Conservation (phyloP, 2,329 filamentous ascomycete genomes). For the Pseudogymnoascus sp. region DNA sequence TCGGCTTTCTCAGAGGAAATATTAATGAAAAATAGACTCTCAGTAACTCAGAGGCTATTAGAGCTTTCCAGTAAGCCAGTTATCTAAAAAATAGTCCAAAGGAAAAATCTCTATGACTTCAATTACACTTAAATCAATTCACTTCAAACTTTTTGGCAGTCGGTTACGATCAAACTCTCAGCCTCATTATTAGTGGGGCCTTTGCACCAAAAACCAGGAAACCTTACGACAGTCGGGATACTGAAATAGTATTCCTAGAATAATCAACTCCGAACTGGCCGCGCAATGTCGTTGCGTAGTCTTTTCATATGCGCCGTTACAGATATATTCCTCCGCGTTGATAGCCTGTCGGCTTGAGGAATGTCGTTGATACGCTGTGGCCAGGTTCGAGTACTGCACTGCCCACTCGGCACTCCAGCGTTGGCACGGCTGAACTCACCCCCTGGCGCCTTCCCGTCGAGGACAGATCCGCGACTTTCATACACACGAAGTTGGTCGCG, state of each 20-base stretch:
- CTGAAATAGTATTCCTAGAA: neutral
- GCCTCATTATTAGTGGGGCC: constrained; percentile 7
- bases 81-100: neutral
- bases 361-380: constrained; percentile 5
- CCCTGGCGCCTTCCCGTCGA: constrained; percentile 15
- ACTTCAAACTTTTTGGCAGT: neutral
- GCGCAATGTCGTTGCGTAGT: constrained; percentile 6
- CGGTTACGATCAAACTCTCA: neutral
- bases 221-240: neutral
- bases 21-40: neutral
- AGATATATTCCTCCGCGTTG: neutral
- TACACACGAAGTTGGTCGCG: neutral
- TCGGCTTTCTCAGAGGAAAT: neutral
- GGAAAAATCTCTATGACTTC: neutral
- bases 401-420: constrained; percentile 4
- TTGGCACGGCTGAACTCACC: constrained; percentile 20
- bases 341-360: constrained; percentile 4
- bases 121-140: neutral
- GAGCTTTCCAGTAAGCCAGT: neutral
- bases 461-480: constrained; percentile 27
- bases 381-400: constrained; percentile 2
- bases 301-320: neutral
- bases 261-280: constrained; percentile 6
- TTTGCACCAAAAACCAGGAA: neutral
- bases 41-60: neutral